A percentile compares a stretch with the other conserved stretches of the same genome.
phyloP scores from a whole-genome alignment of 331 rosid genomes.

The Saraca asoca region DNA sequence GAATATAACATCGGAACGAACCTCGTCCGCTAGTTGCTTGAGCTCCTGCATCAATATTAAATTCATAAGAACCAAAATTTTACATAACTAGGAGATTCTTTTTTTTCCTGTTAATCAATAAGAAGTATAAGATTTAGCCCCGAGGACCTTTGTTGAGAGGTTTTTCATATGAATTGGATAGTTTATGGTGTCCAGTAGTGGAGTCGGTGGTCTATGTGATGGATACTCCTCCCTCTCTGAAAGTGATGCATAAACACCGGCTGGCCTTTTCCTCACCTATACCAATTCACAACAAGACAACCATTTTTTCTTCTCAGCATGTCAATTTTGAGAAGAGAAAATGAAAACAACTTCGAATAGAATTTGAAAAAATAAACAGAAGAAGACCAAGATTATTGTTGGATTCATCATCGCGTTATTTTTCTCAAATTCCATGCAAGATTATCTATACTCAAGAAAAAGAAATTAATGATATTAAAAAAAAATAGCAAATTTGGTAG shows the following conservation, averaged over 20 bases:
- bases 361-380: not conserved
- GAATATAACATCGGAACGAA: constrained; percentile 92
- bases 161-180: constrained; percentile 94
- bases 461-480: not conserved
- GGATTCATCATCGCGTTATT: not conserved
- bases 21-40: constrained; percentile 80
- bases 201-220: constrained; percentile 80
- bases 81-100: not conserved
- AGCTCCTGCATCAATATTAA: constrained; percentile 67
- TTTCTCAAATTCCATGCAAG: no score
- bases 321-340: constrained; percentile 5
- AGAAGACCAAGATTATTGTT: constrained; percentile 5
- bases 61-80: not conserved
- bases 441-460: not conserved
- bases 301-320: constrained; percentile 36
- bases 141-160: constrained; percentile 66
- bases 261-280: constrained; percentile 56
- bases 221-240: constrained; percentile 64
- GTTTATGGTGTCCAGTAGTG: constrained; percentile 82
- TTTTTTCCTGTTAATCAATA: constrained; percentile 6
- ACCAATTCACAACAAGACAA: constrained; percentile 38
- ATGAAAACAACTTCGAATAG: not conserved
- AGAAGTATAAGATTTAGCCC: not conserved
- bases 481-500: not conserved
- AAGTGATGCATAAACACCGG: constrained; percentile 60